These are phyloP conservation scores for Leccinum obscurum DNA, from an alignment of 768 basidiomycete genomes.

Conservation along the genomic window DNA sequence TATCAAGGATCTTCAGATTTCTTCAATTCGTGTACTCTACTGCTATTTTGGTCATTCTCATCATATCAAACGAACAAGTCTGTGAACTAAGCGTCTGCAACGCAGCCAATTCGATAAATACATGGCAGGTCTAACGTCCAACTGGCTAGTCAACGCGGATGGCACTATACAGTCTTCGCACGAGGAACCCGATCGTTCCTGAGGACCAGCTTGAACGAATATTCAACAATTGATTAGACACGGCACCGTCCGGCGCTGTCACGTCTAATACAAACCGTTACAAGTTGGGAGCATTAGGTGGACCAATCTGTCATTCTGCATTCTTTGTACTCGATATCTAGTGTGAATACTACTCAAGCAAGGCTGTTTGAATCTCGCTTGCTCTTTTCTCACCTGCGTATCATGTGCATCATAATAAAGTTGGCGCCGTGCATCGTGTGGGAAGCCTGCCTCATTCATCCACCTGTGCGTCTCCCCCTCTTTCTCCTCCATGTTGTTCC, in stretches of 20 bases:
- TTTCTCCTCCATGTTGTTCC: constrained; percentile 14
- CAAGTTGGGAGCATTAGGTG: no score
- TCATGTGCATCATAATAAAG: not conserved
- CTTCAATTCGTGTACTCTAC: not conserved
- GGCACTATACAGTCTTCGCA: constrained; percentile 77
- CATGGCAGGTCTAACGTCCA: constrained; percentile 7
- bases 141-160: constrained; percentile 66
- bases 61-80: not conserved
- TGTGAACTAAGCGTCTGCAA: not conserved
- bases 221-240: no score
- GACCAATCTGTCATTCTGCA: constrained; percentile 7
- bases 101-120: constrained; percentile 11
- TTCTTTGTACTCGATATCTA: constrained; percentile 10
- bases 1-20: constrained; percentile 3
- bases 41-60: not conserved
- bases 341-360: constrained; percentile 1
- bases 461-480: not conserved
- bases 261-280: no score
- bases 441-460: not conserved
- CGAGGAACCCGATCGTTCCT: constrained; percentile 86
- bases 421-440: not conserved
- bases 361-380: not conserved
- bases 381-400: not conserved
- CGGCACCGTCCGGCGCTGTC: no score
- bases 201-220: not conserved